Percentiles rank a stretch among this genome's conserved stretches.
Evolutionary conservation across 768 basidiomycete genomes (phyloP).

Genomic region (Pleurotus ostreatus): DNA sequence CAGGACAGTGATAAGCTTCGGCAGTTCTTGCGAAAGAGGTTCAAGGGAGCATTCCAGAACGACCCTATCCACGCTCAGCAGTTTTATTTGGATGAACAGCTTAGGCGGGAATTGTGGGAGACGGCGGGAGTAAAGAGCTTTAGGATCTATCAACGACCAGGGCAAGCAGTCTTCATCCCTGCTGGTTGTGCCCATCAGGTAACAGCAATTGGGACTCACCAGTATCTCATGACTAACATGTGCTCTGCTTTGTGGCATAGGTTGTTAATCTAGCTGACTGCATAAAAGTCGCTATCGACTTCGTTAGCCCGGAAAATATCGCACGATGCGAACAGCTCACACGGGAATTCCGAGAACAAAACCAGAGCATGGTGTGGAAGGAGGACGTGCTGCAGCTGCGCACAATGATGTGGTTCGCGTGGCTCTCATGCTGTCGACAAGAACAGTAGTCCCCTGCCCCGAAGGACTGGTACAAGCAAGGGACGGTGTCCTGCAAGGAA

Average conservation of each 20-base stretch:
- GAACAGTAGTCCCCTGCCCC: constrained; percentile 16
- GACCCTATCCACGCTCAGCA: constrained; percentile 93
- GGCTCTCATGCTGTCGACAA: constrained; percentile 61
- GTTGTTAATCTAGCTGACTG: constrained; percentile 93
- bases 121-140: constrained; percentile 71
- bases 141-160: constrained; percentile 85
- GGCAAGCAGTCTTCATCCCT: constrained; percentile 93
- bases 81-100: constrained; percentile 71
- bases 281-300: constrained; percentile 94
- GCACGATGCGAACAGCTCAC: constrained; percentile 81
- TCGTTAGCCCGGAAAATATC: constrained; percentile 92
- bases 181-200: constrained; percentile 93
- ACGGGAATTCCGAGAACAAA: constrained; percentile 86
- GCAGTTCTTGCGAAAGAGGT: constrained; percentile 64
- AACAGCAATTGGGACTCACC: constrained; percentile 13
- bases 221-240: not conserved
- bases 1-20: constrained; percentile 80
- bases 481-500: not conserved
- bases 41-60: constrained; percentile 45
- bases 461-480: too few relatives aligned
- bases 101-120: constrained; percentile 66
- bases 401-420: constrained; percentile 93
- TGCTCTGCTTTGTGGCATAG: constrained; percentile 29
- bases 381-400: constrained; percentile 89
- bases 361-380: constrained; percentile 86